A percentile compares a stretch with the other conserved stretches of the same genome.
Conservation (phyloP, 352 stramenopile species). For the Pythium vanterpoolii region DNA sequence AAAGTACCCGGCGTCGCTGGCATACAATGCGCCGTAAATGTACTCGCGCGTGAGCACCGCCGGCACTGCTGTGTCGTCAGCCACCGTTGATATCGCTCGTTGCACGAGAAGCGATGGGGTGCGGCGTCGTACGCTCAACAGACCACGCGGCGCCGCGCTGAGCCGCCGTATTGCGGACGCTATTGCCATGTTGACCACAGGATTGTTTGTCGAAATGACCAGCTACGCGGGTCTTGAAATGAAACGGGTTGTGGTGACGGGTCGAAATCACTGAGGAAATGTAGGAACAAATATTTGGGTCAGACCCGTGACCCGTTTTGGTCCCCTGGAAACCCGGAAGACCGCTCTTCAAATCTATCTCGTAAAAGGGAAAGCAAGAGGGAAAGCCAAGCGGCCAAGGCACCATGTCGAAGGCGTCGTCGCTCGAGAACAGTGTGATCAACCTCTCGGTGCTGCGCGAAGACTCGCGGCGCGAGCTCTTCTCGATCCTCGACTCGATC, state of each 20-base stretch:
- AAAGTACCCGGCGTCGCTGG: conserved; percentile 78
- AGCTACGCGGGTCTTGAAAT: conserved; percentile 6
- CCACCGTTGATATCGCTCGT: neutral
- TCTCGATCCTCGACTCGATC: conserved; percentile 79
- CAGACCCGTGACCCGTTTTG: conserved; percentile 7
- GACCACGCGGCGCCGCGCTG: neutral
- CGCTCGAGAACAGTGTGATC: conserved; percentile 80
- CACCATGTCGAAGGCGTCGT: conserved; percentile 74
- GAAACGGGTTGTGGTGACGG: conserved; percentile 1
- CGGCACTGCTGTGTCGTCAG: neutral
- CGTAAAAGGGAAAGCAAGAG: neutral
- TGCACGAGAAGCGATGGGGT: neutral
- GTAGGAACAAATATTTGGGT: neutral
- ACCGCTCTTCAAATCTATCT: conserved; percentile 5
- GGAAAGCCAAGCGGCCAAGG: neutral
- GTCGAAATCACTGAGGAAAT: neutral
- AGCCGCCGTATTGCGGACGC: conserved; percentile 1
- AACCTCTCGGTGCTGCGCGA: conserved; percentile 85
- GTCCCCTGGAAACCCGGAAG: conserved; percentile 6
- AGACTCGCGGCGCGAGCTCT: conserved; percentile 80
- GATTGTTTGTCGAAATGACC: neutral
- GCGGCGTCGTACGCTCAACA: neutral
- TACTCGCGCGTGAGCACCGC: conserved; percentile 75
- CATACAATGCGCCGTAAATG: conserved; percentile 81
- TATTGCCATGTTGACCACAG: neutral